Conservation (phyloP, 805 yeast genomes). For the Spathaspora sp. region DNA sequence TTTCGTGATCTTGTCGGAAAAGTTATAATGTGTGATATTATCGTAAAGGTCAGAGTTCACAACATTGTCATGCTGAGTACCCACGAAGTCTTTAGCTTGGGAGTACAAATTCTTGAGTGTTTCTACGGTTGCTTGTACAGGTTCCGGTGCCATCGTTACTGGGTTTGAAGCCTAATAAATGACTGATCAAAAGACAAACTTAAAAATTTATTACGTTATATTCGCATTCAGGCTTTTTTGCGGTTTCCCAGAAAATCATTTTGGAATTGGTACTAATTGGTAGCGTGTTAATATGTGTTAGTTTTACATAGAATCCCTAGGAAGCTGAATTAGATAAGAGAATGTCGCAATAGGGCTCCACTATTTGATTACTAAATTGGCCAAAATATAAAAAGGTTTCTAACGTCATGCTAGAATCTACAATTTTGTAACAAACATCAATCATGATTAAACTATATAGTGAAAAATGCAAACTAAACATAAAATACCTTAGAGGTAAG, state of each 20-base stretch:
- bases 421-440: not conserved
- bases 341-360: no score
- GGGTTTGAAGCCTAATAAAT: not conserved
- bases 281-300: not conserved
- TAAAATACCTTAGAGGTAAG: not conserved
- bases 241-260: not conserved
- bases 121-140: constrained; percentile 36
- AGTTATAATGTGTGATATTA: constrained; percentile 4
- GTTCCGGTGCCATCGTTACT: constrained; percentile 40
- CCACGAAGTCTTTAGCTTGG: constrained; percentile 17
- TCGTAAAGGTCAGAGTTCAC: constrained; percentile 14
- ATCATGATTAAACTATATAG: not conserved
- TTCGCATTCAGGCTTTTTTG: no score
- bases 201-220: not conserved
- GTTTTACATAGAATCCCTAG: not conserved
- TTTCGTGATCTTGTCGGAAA: constrained; percentile 9
- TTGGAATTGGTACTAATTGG: not conserved
- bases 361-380: no score
- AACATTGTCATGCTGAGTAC: constrained; percentile 21
- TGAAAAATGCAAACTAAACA: not conserved
- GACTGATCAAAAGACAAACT: not conserved
- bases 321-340: not conserved
- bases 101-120: constrained; percentile 21
- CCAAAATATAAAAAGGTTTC: no score
- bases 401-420: no score